Percentiles rank a stretch among this genome's conserved stretches.
phyloP scores from a whole-genome alignment of 306 rosid genomes.

The Lablab purpureus region DNA sequence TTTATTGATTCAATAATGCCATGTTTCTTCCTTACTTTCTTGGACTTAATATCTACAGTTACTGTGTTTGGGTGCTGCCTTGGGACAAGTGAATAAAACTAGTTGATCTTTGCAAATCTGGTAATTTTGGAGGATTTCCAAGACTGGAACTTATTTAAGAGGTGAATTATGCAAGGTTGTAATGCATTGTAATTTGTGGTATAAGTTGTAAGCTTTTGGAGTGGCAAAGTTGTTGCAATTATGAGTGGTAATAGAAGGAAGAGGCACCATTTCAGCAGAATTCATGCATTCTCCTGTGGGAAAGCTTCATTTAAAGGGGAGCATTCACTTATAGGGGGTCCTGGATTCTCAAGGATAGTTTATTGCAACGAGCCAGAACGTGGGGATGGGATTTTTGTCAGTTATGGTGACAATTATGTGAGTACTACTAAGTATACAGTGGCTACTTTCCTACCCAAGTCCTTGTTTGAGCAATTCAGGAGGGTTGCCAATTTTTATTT shows the following conservation, averaged over 20 bases:
- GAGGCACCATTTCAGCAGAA: conserved; percentile 70
- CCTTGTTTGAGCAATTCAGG: conserved; percentile 92
- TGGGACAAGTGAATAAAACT: neutral
- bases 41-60: conserved; percentile 23
- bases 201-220: conserved; percentile 2
- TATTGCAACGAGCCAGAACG: conserved; percentile 67
- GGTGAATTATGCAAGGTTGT: conserved; percentile 9
- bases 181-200: neutral
- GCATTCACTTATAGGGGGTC: conserved; percentile 83
- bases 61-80: neutral
- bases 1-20: conserved; percentile 14
- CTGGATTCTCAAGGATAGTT: conserved; percentile 85
- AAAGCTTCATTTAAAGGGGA: conserved; percentile 72
- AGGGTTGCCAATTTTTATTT: conserved; percentile 88
- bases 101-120: conserved; percentile 30
- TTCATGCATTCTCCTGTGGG: conserved; percentile 80
- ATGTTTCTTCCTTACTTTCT: conserved; percentile 21
- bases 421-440: conserved; percentile 80
- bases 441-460: conserved; percentile 78
- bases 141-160: neutral
- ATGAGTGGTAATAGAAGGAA: conserved; percentile 56
- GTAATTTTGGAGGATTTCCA: neutral
- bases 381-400: conserved; percentile 48
- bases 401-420: conserved; percentile 74
- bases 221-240: neutral